Base-by-base conservation (phyloP, 805 yeast genomes). In the Metschnikowia noctiluminum region DNA sequence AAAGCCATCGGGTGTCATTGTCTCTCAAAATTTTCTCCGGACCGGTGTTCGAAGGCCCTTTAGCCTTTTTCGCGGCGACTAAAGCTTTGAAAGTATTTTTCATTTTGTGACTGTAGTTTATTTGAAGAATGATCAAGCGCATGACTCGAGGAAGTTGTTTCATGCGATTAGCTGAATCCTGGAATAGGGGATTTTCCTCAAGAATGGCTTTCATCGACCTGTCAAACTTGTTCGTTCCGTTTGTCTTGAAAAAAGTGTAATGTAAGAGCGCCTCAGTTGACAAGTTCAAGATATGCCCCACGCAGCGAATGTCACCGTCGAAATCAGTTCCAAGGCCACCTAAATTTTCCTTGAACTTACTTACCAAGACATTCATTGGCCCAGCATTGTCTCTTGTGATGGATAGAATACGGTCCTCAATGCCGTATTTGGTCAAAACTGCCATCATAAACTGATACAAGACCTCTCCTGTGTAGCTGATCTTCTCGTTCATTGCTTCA, bases 101-200 rank as follows among this genome's bases (percentile, higher is more conserved):
- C 35, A 37, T 37, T 36, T 36, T 10, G 6, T 28, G 46, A 28
- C 14, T 43, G 28, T 36, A 15, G 27, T 16, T 28, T 28, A 43
- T 35, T 16, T 36, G 41, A 37, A 28, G 36, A 36, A 43, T 36
- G 30, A 43, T 43, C 36, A 30, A 14, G 36, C 46, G 46, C 30
- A 43, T 37, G 35, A 15, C 14, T 13, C 30, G 28, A 7, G 46
- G 46, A 6, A 43, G 14, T n/a, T 14, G 14, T 37, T 30, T 28
- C 40, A 42, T 42, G n/a, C 45, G 45, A 27, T 35, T 28, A 27
- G 45, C 39, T 9, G 28, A 27, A 27, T 36, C 28, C 14, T 28
- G 7, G 16, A 42, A 35, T n/a, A n/a, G n/a, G 21, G 41, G 41
- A 11, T 16, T 21, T 38, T 38, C 32, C n/a, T 11, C 8, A 12